Evolutionary conservation across 2,329 filamentous ascomycete species (phyloP), one percentile per base, ranked within the genome.

Genomic region (Trichoderma koningii): DNA sequence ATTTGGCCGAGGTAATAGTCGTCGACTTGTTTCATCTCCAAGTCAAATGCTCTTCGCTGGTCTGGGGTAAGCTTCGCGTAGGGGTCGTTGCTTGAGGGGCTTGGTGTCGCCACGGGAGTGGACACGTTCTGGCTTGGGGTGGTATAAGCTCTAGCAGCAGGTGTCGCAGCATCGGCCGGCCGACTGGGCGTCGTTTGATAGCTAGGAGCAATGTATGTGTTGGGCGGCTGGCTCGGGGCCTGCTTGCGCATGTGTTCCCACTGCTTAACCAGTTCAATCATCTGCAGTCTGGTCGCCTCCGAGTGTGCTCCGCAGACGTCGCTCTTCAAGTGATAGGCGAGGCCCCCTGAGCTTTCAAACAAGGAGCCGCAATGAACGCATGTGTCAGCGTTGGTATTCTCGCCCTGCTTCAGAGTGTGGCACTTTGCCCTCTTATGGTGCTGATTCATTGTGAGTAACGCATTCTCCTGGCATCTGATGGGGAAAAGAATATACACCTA

Each of bases 301-400:
- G 68, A 68, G 64, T 80, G 79, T 3, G 73, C 68, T n/a, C 82
- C 82, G 67, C 84, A 86, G 3, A 83, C 79, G 3, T 73, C 71
- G 61, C 78, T 79, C 44, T 76, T 73, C 0, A 71, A 66, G 66
- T 86, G 84, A 72, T 83, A 83, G 56, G 74, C 67, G 2, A 81
- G 69, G 1, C 80, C 81, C 23, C 75, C 75, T 5, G 70, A 68
- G 12, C 78, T 80, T 2, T 72, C 73, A 51, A 86, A 85, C 3
- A 57, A 63, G 48, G 78, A 74, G 28, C 81, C 81, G 52, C 83
- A 86, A 55, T 78, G 74, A 1, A 74, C 66, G 60, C 83, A 86
- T 0, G 74, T 70, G 21, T 76, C 78, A n/a, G 71, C 75, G 61
- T 68, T 70, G 30, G 72, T 14, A 7, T 21, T 34, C n/a, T 19